These are phyloP conservation scores for Saccharomycopsis fibuligera DNA, from an alignment of 805 yeast genomes.

Conservation along the genomic window DNA sequence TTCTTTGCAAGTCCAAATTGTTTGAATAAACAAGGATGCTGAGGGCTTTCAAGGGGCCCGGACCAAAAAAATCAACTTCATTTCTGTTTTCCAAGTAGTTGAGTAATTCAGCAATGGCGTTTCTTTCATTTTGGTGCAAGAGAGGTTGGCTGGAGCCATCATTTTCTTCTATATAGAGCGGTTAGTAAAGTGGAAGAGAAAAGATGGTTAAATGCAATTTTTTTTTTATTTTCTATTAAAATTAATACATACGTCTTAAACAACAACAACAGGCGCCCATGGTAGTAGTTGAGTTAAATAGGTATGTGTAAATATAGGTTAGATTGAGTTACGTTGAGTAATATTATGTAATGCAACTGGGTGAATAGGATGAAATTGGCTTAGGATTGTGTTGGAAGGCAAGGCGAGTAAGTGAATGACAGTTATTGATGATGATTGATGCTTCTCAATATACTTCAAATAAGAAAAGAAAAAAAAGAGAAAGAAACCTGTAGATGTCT, in stretches of 20 bases:
- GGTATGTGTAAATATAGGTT: not conserved
- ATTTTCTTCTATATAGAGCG: constrained; percentile 27
- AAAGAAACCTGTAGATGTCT: no score
- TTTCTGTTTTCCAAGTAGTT: constrained; percentile 84
- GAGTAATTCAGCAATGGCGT: constrained; percentile 85
- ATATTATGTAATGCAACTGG: no score
- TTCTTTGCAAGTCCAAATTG: constrained; percentile 87
- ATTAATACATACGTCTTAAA: constrained; percentile 24
- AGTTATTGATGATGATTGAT: no score
- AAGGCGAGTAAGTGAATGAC: no score
- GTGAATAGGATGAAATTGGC: no score
- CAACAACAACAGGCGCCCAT: constrained; percentile 56
- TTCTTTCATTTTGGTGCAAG: constrained; percentile 92
- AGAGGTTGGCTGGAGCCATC: constrained; percentile 69
- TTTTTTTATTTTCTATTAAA: no score
- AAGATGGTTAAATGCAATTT: no score
- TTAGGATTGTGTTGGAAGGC: no score
- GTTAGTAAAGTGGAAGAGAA: not conserved
- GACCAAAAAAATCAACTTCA: constrained; percentile 88
- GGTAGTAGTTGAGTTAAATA: no score
- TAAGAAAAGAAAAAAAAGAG: no score
- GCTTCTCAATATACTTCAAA: no score
- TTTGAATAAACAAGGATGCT: constrained; percentile 92
- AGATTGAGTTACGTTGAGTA: no score
- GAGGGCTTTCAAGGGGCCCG: constrained; percentile 74